Evolutionary conservation across 169 alveolate genomes (phyloP).

Genomic region (Babesia sp.): DNA sequence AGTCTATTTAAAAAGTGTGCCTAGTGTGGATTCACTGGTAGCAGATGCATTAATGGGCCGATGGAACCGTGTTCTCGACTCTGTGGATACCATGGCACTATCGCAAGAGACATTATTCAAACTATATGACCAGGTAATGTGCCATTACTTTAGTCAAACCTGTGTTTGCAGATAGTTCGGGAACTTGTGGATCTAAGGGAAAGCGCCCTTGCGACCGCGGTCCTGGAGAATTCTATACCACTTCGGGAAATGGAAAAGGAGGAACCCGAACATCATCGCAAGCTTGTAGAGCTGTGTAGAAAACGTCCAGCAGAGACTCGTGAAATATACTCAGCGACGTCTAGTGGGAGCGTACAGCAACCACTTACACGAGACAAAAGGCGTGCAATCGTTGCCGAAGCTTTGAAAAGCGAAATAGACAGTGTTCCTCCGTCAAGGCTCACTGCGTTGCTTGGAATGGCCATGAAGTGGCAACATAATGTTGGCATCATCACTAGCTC

Average conservation of each 20-base stretch:
- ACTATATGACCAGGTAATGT: constrained; percentile 72
- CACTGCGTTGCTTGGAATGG: constrained; percentile 77
- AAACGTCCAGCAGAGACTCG: constrained; percentile 58
- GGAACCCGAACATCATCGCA: constrained; percentile 55
- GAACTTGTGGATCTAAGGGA: constrained; percentile 77
- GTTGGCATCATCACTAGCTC: constrained; percentile 69
- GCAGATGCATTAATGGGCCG: constrained; percentile 76
- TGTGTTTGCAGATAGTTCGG: constrained; percentile 47
- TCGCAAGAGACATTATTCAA: constrained; percentile 71
- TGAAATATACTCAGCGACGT: constrained; percentile 57
- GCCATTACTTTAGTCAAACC: not conserved
- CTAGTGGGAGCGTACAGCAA: constrained; percentile 33
- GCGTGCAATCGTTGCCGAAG: constrained; percentile 66
- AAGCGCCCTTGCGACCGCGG: constrained; percentile 56
- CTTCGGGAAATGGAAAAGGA: constrained; percentile 48
- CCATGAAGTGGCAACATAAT: constrained; percentile 79
- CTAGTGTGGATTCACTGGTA: constrained; percentile 70
- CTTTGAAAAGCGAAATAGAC: constrained; percentile 63
- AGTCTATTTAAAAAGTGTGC: constrained; percentile 69
- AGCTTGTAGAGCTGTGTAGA: constrained; percentile 42
- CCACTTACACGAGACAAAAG: constrained; percentile 55
- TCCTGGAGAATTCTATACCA: constrained; percentile 60
- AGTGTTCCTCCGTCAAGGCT: constrained; percentile 77
- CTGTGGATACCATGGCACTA: constrained; percentile 71
- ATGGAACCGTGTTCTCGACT: constrained; percentile 76